Evolutionary conservation across 768 basidiomycete genomes (phyloP), one percentile per base, ranked within the genome.

Genomic region (Exidia glandulosa): DNA sequence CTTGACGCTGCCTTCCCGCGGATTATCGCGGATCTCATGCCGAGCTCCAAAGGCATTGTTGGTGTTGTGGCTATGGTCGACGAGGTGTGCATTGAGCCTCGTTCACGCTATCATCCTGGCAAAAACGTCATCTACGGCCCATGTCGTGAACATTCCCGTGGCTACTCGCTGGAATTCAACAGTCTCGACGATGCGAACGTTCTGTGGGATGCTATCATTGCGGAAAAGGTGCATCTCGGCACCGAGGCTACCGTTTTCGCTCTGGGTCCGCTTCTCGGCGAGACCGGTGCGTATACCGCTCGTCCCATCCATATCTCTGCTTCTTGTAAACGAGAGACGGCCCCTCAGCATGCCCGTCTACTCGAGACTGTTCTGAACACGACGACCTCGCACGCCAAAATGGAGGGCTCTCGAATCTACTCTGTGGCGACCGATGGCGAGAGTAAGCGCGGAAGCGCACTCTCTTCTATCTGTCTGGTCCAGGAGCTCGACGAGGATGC

Each of bases 341-440:
- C 62, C 12, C 1, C 4, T 1, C 57, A 62, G 31, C 71, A 70
- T 34, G 60, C 63, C 23, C n/a, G 45, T 2, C 58, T 73, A 5
- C 57, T 73, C 12, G 23, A 60, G 9, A 63, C 61, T 1, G 47
- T 62, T 19, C 50, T 66, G 25, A 41, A 64, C 10, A 66, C 63
- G 7, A 60, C 73, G 25, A 14, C 41, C 41, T 10, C 9, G 5
- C 41, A 45, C 16, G 1, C 41, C 41, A 45, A 45, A 19, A 45
- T 45, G 41, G 12, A 5, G 9, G 41, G 41, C 41, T 45, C 41
- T 14, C 1, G 41, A 19, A 14, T 45, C 41, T 45, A 45, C 23
- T 45, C 23, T 19, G 16, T 45, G 1, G 65, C 71, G 2, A 68
- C 71, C 0, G 70, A 73, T 62, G 72, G 70, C 3, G 71, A 73